These are phyloP conservation scores for Lecanoromycetidae sp. DNA, from an alignment of 2,329 filamentous ascomycete genomes.

Conservation along the genomic window DNA sequence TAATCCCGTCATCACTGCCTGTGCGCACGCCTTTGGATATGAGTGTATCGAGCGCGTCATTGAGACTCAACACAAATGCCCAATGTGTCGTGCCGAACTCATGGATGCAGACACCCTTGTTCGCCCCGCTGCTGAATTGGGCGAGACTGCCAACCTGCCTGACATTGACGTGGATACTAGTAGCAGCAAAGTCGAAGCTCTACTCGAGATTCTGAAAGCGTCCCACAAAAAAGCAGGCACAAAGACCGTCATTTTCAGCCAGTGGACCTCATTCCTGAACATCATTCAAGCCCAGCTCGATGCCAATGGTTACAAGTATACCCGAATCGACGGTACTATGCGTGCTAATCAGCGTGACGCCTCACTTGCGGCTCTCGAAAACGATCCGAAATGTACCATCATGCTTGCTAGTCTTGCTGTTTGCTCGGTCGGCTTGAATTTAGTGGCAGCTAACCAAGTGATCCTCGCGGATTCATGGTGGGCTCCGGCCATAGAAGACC, in stretches of 20 bases:
- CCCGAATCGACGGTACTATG: constrained; percentile 74
- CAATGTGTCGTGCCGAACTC: constrained; percentile 66
- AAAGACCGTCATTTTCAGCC: constrained; percentile 18
- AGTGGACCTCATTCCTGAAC: constrained; percentile 18
- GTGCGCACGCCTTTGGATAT: constrained; percentile 68
- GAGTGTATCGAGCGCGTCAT: constrained; percentile 65
- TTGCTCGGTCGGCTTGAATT: constrained; percentile 74
- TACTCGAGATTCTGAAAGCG: constrained; percentile 63
- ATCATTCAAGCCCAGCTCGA: constrained; percentile 53
- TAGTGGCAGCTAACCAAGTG: constrained; percentile 76
- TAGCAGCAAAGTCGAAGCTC: constrained; percentile 71
- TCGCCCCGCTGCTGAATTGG: constrained; percentile 49
- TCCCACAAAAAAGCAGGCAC: constrained; percentile 46
- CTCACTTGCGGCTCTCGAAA: constrained; percentile 55
- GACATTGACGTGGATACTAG: constrained; percentile 51
- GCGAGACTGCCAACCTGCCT: constrained; percentile 35
- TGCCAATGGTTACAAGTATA: constrained; percentile 48
- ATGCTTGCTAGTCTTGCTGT: constrained; percentile 73
- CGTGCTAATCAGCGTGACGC: constrained; percentile 55
- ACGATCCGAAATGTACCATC: constrained; percentile 55
- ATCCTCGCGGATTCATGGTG: constrained; percentile 80
- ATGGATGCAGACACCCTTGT: constrained; percentile 50
- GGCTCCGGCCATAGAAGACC: constrained; percentile 85
- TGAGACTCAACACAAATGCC: constrained; percentile 65
- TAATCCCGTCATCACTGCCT: constrained; percentile 69